These are phyloP conservation scores for Neurospora crassa DNA, from an alignment of 2,329 filamentous ascomycete genomes.

Conservation along the genomic window DNA sequence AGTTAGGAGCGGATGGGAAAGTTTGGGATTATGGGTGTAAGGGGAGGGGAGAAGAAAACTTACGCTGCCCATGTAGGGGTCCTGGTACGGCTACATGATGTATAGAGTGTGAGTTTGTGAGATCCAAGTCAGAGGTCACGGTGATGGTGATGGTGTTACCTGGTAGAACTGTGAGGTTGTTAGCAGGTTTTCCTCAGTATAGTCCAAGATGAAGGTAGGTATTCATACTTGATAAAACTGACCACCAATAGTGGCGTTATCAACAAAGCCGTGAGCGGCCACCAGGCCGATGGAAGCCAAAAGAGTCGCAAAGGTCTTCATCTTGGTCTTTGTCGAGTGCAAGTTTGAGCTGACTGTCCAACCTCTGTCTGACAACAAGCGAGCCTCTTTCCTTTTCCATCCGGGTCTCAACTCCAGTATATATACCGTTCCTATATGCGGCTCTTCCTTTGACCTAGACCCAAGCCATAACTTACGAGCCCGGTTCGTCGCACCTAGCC, in stretches of 20 bases:
- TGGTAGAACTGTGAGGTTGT: conserved; percentile 23
- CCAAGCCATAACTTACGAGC: background rate
- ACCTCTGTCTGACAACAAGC: background rate
- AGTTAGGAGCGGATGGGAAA: background rate
- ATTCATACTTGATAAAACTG: conserved; percentile 25
- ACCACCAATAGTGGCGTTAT: conserved; percentile 34
- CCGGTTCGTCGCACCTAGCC: background rate
- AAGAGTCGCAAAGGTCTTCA: conserved; percentile 23
- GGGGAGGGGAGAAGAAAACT: background rate
- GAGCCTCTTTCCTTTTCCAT: background rate
- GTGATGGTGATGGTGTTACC: conserved; percentile 12
- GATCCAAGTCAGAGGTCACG: background rate
- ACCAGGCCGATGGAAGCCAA: conserved; percentile 28
- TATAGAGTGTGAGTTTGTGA: conserved; percentile 12
- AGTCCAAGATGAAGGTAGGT: background rate
- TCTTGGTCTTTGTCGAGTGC: conserved; percentile 5
- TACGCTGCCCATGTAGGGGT: conserved; percentile 30
- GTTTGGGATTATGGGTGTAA: too few relatives aligned
- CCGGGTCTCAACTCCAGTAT: background rate
- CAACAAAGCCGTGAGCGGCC: conserved; percentile 40
- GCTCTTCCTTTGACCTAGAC: background rate
- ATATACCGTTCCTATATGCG: background rate
- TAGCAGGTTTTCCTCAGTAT: background rate
- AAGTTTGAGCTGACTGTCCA: background rate
- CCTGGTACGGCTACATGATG: conserved; percentile 27